Percentiles rank a stretch among this genome's conserved stretches.
Conservation (phyloP, 345 rosid species). For the Turritis glabra region DNA sequence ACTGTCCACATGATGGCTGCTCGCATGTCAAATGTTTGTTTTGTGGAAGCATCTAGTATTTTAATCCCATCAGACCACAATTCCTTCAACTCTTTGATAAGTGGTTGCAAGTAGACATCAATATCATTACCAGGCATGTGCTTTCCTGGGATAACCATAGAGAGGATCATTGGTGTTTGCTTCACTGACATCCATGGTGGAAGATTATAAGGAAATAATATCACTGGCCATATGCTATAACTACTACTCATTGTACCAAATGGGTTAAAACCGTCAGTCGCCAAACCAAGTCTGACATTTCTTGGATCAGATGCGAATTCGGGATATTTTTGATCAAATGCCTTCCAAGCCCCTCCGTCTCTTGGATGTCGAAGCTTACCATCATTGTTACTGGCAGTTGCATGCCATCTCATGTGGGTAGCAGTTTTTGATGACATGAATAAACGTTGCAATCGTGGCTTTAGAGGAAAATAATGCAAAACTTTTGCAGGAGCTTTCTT, state of each 20-base stretch:
- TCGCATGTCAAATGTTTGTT: not conserved
- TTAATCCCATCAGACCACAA: not conserved
- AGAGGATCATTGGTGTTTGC: not conserved
- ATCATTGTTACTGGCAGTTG: not conserved
- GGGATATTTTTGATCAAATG: not conserved
- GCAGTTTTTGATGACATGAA: too few relatives aligned
- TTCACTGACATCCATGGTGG: not conserved
- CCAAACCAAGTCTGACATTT: not conserved
- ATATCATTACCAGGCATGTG: not conserved
- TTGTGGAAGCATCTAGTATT: not conserved
- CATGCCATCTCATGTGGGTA: slow-evolving; percentile 2
- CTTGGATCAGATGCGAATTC: slow-evolving; percentile 7
- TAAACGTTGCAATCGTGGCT: too few relatives aligned
- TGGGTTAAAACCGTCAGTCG: too few relatives aligned
- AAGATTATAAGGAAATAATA: not conserved
- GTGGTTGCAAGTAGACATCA: not conserved
- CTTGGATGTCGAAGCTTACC: slow-evolving; percentile 2
- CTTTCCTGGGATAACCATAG: not conserved
- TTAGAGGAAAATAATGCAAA: too few relatives aligned
- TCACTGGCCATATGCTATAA: not conserved
- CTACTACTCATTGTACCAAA: not conserved
- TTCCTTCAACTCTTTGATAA: not conserved
- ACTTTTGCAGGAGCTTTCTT: too few relatives aligned
- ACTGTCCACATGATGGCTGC: not conserved
- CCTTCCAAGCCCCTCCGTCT: too few relatives aligned